Evolutionary conservation across 768 basidiomycete species (phyloP), one percentile per base, ranked within the genome.

Genomic region (Sporobolomyces phaffii): DNA sequence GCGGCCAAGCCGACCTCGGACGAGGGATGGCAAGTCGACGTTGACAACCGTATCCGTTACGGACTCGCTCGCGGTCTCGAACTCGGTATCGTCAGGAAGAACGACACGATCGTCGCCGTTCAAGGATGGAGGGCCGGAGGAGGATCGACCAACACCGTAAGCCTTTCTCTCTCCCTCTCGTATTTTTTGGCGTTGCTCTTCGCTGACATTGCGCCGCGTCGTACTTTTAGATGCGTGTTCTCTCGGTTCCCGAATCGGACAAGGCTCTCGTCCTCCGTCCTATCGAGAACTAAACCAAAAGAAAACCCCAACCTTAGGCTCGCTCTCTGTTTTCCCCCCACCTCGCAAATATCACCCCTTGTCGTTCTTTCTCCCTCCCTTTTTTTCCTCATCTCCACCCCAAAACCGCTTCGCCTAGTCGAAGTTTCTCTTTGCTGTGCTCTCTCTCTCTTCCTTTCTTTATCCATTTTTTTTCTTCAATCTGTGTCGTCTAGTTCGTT

Each of bases 101-200:
- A 91, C 60, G 86, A 86, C 59, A 90, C 92, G 29, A 84, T 99
- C 75, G 82, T 98, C 69, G 94, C 94, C 53, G 88, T 99, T 7
- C 96, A 98, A 79, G 96, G 96, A n/a, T 99, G 94, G 94, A 94
- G 92, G 81, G 90, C 92, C 48, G 96, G 96, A 64, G 84, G 96
- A 49, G 93, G 92, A 36, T 91, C 96, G 80, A 93, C 91, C 72
- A 92, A 93, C 82, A 91, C 90, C 48, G 60, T 66, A 31, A 41
- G 53, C 40, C 17, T 2, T 31, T 20, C 38, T 3, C 20, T 29
- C 28, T 48, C 36, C 5, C 26, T 17, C 43, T 38, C 33, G 2
- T 18, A 2, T 5, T 36, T n/a, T 14, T 6, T 20, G 18, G 48
- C 24, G 11, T 51, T n/a, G 18, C 28, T 28, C 10, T 29, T 47